Conservation (phyloP, 2,329 filamentous ascomycete genomes). For the Emergomyces pasteurianus region DNA sequence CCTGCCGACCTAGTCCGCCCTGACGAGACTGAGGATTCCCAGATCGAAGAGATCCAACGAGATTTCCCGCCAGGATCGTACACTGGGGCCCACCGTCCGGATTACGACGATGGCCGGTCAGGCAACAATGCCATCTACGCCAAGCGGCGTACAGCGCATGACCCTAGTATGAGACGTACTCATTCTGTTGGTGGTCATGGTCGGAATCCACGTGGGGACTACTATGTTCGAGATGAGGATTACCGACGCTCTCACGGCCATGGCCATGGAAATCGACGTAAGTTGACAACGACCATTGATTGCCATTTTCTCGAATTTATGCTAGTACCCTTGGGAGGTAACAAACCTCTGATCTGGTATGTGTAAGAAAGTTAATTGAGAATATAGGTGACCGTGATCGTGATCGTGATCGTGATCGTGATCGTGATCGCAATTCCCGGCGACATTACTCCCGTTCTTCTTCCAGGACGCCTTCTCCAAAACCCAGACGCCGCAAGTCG, state of each 20-base stretch:
- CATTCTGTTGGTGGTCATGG: constrained; percentile 24
- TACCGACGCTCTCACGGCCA: constrained; percentile 16
- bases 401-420: too few relatives aligned
- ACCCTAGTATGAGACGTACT: constrained; percentile 21
- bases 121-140: background rate
- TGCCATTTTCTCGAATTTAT: too few relatives aligned
- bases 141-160: background rate
- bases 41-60: constrained; percentile 67
- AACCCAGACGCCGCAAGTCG: constrained; percentile 33
- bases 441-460: constrained; percentile 19
- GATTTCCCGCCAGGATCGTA: constrained; percentile 62
- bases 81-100: constrained; percentile 17
- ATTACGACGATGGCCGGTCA: constrained; percentile 11
- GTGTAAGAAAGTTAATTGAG: background rate
- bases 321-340: too few relatives aligned
- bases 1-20: constrained; percentile 14
- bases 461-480: constrained; percentile 30
- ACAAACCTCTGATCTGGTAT: too few relatives aligned
- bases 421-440: constrained; percentile 21
- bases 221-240: constrained; percentile 16
- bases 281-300: constrained; percentile 11
- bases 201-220: constrained; percentile 23
- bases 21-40: constrained; percentile 59
- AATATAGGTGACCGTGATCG: constrained; percentile 19
- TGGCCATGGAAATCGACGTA: constrained; percentile 20